Base-by-base conservation (phyloP, 305 asterid genomes). In the Solanum hybrid region DNA sequence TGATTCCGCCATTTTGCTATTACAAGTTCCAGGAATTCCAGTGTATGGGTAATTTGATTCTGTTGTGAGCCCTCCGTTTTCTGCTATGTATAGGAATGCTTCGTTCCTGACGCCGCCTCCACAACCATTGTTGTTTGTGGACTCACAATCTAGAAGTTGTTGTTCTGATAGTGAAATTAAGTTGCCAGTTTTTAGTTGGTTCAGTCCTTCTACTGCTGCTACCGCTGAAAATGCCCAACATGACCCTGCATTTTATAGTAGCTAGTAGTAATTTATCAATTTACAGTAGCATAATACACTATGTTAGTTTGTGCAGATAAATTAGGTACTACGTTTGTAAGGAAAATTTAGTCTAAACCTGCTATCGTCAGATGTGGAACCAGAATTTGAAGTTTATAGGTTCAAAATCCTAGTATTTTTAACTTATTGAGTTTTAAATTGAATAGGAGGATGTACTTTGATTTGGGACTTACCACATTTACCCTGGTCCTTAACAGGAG, bases 401-500 rank as follows among this genome's bases (percentile, higher is more conserved):
- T 60, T 60, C 26, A 0, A 60, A 60, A 19, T 60, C 3, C 6
- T 64, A 51, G 66, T 51, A 19, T 51, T 51, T 45, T 14, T 45
- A 45, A 14, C 19, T 45, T 45, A 45, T 45, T 45, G 64, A 5
- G 4, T 51, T 51, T 51, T 51, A 1, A 51, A 17, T 75, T 31
- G 26, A 75, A 31, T 4, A 4, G 13, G 38, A 75, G 12, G 3
- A 14, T 75, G 79, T 8, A 34, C 9, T 77, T 34, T 34, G 29
- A 77, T 36, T 35, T 81, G 26, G 36, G 27, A 86, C 78, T 92
- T 85, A 94, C 95, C 96, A 32, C 95, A 94, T 77, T 78, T 87
- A 81, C 94, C 94, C 84, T 95, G 95, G 60, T 92, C 93, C 88
- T 94, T 94, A 4, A 95, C 89, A 35, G 60, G 91, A 5, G 97